phyloP scores from a whole-genome alignment of 1,284 basidiomycete genomes.

The Ceratobasidium theobromae region DNA sequence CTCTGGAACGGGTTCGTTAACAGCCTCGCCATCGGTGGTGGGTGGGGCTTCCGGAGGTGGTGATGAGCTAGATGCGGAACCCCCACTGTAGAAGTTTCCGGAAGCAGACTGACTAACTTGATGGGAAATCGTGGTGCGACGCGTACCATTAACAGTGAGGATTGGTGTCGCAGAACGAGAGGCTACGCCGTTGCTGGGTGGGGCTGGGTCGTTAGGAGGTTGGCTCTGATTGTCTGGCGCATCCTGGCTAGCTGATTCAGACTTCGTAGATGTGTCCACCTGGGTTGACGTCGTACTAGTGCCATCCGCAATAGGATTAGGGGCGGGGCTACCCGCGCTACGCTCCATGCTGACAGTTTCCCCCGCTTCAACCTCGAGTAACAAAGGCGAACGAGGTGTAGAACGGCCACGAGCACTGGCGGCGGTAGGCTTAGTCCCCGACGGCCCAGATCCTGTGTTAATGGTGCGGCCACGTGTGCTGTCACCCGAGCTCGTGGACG shows the following conservation, averaged over 20 bases:
- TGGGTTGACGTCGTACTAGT: neutral
- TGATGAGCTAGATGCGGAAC: slow-evolving; percentile 14
- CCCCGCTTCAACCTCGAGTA: slow-evolving; percentile 8
- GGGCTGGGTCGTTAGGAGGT: neutral
- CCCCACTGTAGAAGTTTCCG: slow-evolving; percentile 23
- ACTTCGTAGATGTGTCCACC: neutral
- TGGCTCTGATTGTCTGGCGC: neutral
- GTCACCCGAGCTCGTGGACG: neutral
- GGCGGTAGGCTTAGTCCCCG: neutral
- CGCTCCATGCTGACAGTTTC: neutral
- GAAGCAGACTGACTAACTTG: slow-evolving; percentile 15
- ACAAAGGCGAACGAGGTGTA: slow-evolving; percentile 14
- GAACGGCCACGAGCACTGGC: neutral
- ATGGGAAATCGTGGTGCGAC: slow-evolving; percentile 22
- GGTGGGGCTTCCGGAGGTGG: neutral
- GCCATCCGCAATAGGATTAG: neutral
- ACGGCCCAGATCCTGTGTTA: neutral
- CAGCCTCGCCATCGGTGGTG: slow-evolving; percentile 1
- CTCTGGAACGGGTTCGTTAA: neutral
- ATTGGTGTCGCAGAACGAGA: slow-evolving; percentile 6
- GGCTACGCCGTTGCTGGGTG: neutral
- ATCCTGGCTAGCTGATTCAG: neutral
- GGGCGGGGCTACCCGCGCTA: neutral
- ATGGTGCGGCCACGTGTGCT: slow-evolving; percentile 6
- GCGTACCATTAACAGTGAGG: slow-evolving; percentile 16